Evolutionary conservation across 2,329 filamentous ascomycete genomes (phyloP), one percentile per base, ranked within the genome.

Genomic region (Clonostachys chloroleuca): DNA sequence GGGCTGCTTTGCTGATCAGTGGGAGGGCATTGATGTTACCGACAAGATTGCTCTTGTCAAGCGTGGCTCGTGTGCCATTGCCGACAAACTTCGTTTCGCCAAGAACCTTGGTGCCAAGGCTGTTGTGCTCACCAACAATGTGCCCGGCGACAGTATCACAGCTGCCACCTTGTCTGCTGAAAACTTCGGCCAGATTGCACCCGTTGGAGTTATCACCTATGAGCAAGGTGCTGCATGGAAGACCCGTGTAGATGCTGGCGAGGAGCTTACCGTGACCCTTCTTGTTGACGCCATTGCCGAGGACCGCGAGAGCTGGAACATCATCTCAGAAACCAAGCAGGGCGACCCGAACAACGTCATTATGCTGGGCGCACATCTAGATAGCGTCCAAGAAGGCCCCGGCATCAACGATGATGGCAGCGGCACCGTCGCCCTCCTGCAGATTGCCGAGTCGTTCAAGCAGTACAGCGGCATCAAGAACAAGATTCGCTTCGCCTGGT

Each of bases 91-190:
- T 34, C 67, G 65, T 55, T 59, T 73, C 5, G 72, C 72, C 30
- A 68, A 62, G 56, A 58, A 63, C 9, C 59, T 66, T 10, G 72
- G 71, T 40, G 73, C 71, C 3, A 39, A 67, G 3, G 71, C 62
- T 39, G 70, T 75, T 1, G 62, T 87, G 33, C 70, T 87, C 44
- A 85, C 83, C 60, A 81, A 87, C 70, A 82, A 86, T 51, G 68
- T 64, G 3, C 64, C 73, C 1, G 80, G 78, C 1, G 52, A 57
- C 10, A 45, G 51, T n/a, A 59, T 67, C 5, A 60, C 72, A 2
- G 64, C 67, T 20, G 81, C 78, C 8, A 84, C 80, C 0, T 69
- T 86, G 3, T 72, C 75, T 16, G 67, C 66, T 1, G 63, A 64
- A 53, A 69, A 66, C 54, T 51, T 62, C 30, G 59, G 60, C 8